These are phyloP conservation scores for Cynanchum wilfordii DNA, from an alignment of 257 asterid species.

Conservation along the genomic window DNA sequence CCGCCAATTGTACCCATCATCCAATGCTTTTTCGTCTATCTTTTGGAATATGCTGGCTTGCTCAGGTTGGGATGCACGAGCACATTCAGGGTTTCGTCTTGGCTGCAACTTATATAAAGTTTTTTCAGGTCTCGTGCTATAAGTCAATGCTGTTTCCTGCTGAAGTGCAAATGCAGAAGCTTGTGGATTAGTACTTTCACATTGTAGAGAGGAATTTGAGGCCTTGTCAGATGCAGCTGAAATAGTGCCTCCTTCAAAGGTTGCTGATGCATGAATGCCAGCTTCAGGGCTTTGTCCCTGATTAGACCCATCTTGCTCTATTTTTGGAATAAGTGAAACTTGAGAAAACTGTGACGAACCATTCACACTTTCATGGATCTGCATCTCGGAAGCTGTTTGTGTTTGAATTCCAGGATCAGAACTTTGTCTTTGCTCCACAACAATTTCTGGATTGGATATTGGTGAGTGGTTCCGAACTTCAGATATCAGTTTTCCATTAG, in stretches of 20 bases:
- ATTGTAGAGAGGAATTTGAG: slow-evolving; percentile 23
- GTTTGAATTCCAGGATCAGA: background rate
- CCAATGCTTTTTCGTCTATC: slow-evolving; percentile 45
- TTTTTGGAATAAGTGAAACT: slow-evolving; percentile 35
- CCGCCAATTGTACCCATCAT: slow-evolving; percentile 94
- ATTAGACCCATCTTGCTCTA: slow-evolving; percentile 27
- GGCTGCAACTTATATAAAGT: slow-evolving; percentile 38
- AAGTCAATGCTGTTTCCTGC: slow-evolving; percentile 30
- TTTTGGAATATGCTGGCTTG: slow-evolving; percentile 21
- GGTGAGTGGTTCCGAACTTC: slow-evolving; percentile 1
- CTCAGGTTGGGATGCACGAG: slow-evolving; percentile 21
- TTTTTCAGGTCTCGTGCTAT: slow-evolving; percentile 24
- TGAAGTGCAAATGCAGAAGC: slow-evolving; percentile 26
- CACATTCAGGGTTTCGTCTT: slow-evolving; percentile 36
- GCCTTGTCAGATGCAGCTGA: slow-evolving; percentile 21
- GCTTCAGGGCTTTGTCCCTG: slow-evolving; percentile 28
- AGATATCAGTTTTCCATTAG: slow-evolving; percentile 2
- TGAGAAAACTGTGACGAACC: slow-evolving; percentile 30
- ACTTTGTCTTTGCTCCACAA: slow-evolving; percentile 8
- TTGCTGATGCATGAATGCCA: slow-evolving; percentile 22
- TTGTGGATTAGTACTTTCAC: slow-evolving; percentile 25
- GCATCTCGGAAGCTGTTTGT: slow-evolving; percentile 14
- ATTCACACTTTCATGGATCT: slow-evolving; percentile 23
- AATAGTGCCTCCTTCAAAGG: slow-evolving; percentile 18
- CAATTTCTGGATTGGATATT: slow-evolving; percentile 2